These are phyloP conservation scores for Cichorium intybus DNA, from an alignment of 140 eudicot species.

Conservation along the genomic window DNA sequence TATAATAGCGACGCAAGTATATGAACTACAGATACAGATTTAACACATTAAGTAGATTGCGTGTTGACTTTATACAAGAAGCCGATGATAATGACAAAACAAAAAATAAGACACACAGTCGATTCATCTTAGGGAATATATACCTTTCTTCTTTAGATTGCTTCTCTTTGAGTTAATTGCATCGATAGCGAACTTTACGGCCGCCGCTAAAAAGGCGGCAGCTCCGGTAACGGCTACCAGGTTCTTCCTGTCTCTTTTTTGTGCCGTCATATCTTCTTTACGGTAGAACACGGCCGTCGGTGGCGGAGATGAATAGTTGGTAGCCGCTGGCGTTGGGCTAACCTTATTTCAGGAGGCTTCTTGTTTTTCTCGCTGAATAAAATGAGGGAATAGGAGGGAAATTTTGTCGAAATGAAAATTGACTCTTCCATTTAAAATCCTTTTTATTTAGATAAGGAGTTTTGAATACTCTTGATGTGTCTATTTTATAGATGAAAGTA, in stretches of 20 bases:
- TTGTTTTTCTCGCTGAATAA: slow-evolving; percentile 37
- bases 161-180: slow-evolving; percentile 48
- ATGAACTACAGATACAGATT: slow-evolving; percentile 2
- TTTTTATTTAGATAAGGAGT: background rate
- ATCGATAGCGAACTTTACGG: slow-evolving; percentile 57
- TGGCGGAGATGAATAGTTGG: background rate
- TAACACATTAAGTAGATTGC: slow-evolving; percentile 12
- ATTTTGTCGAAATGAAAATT: slow-evolving; percentile 37
- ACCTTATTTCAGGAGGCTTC: background rate
- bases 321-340: slow-evolving; percentile 22
- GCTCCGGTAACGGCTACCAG: slow-evolving; percentile 76
- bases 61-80: slow-evolving; percentile 9
- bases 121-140: background rate
- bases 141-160: slow-evolving; percentile 56
- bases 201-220: slow-evolving; percentile 74
- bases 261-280: slow-evolving; percentile 32
- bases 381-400: slow-evolving; percentile 70
- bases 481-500: too few relatives aligned
- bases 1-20: slow-evolving; percentile 2
- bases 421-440: slow-evolving; percentile 11
- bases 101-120: background rate
- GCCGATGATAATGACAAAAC: background rate
- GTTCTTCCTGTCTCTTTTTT: slow-evolving; percentile 41
- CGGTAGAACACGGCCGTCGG: slow-evolving; percentile 18
- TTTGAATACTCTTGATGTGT: too few relatives aligned